Conservation (phyloP, 768 basidiomycete genomes). For the Suillus occidentalis region DNA sequence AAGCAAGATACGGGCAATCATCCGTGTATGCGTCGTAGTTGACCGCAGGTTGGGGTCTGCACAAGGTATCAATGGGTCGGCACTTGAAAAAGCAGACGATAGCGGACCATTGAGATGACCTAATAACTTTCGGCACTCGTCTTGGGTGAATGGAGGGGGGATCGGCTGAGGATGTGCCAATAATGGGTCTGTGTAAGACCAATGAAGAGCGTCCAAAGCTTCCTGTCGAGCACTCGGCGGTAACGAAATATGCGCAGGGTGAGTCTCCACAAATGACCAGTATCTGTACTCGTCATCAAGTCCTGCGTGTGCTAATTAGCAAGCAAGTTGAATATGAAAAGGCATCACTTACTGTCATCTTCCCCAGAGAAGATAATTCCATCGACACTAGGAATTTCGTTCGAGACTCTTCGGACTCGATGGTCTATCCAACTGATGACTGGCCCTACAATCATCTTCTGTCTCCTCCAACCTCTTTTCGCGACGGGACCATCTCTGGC, state of each 20-base stretch:
- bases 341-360: conserved; percentile 41
- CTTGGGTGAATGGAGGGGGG: conserved; percentile 69
- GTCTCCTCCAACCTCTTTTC: conserved; percentile 30
- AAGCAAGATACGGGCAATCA: conserved; percentile 67
- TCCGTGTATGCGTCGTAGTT: conserved; percentile 52
- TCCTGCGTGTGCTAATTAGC: conserved; percentile 38
- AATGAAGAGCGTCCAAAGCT: conserved; percentile 73
- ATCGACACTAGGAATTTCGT: conserved; percentile 41
- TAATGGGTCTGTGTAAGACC: conserved; percentile 80
- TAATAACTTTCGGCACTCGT: conserved; percentile 76
- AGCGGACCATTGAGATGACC: conserved; percentile 45
- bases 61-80: conserved; percentile 1
- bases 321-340: not conserved
- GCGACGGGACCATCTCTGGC: conserved; percentile 42
- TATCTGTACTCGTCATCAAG: conserved; percentile 78
- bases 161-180: conserved; percentile 57
- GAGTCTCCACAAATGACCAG: conserved; percentile 78
- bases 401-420: conserved; percentile 49
- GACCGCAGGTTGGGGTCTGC: conserved; percentile 23
- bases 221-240: conserved; percentile 58
- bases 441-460: conserved; percentile 34
- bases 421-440: conserved; percentile 69
- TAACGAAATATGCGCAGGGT: conserved; percentile 70
- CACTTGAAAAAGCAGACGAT: not conserved
- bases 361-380: conserved; percentile 25